A percentile compares a stretch with the other conserved stretches of the same genome.
Conservation (phyloP, 1,284 basidiomycete genomes). For the Cryptococcus sp. region DNA sequence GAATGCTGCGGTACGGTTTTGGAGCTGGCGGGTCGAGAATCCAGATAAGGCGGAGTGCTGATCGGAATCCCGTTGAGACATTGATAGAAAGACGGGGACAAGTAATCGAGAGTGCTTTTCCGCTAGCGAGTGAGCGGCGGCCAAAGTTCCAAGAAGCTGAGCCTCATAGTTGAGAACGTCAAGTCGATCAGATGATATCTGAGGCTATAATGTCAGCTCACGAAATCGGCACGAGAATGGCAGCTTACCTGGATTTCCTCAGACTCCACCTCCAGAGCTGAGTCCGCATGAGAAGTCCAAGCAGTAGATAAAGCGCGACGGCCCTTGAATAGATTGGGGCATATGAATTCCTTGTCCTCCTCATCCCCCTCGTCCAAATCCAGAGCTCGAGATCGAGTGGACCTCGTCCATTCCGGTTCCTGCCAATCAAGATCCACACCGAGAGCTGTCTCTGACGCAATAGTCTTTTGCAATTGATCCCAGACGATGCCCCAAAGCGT, state of each 20-base stretch:
- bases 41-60: slow-evolving; percentile 14
- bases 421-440: slow-evolving; percentile 25
- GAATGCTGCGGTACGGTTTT: slow-evolving; percentile 61
- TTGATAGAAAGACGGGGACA: slow-evolving; percentile 67
- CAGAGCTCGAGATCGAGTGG: neutral
- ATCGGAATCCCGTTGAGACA: slow-evolving; percentile 14
- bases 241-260: slow-evolving; percentile 9
- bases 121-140: slow-evolving; percentile 62
- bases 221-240: neutral
- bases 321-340: slow-evolving; percentile 32
- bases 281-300: slow-evolving; percentile 13
- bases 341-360: slow-evolving; percentile 42
- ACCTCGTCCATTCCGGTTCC: slow-evolving; percentile 34
- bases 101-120: slow-evolving; percentile 81
- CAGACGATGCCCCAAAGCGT: slow-evolving; percentile 69
- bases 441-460: slow-evolving; percentile 15
- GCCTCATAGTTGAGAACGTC: slow-evolving; percentile 71
- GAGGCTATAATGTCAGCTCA: slow-evolving; percentile 51
- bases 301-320: slow-evolving; percentile 13
- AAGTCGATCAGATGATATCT: slow-evolving; percentile 62
- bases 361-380: slow-evolving; percentile 20
- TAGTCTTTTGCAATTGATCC: slow-evolving; percentile 54
- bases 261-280: neutral
- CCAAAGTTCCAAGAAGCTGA: slow-evolving; percentile 68
- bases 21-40: slow-evolving; percentile 43